Conservation (phyloP, 148 eudicot genomes). For the Rhododendron ovatum region DNA sequence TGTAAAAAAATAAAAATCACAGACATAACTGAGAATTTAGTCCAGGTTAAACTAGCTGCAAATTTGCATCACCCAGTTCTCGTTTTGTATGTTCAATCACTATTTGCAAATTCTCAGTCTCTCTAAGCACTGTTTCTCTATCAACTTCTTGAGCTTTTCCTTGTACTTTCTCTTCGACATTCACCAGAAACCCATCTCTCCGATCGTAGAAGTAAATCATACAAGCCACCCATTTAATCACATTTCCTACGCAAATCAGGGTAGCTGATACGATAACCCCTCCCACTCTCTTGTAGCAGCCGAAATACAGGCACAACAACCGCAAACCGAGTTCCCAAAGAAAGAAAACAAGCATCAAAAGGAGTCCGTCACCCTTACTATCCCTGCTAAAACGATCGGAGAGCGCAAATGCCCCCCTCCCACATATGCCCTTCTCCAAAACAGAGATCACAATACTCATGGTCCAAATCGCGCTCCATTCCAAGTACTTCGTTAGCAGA, state of each 20-base stretch:
- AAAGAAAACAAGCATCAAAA: not conserved
- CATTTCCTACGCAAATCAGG: not conserved
- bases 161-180: not conserved
- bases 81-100: not conserved
- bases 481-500: conserved; percentile 15
- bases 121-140: not conserved
- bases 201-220: not conserved
- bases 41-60: too few species aligned
- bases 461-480: conserved; percentile 16
- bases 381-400: not conserved
- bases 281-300: not conserved
- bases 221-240: not conserved
- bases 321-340: not conserved
- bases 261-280: not conserved
- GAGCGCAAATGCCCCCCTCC: conserved; percentile 8
- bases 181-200: not conserved
- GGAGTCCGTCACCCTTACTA: not conserved
- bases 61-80: not conserved
- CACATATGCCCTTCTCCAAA: not conserved
- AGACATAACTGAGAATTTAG: too few species aligned
- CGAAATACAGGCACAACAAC: not conserved
- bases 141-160: not conserved
- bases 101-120: not conserved
- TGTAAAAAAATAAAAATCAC: too few species aligned
- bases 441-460: conserved; percentile 9